Evolutionary conservation across 2,329 filamentous ascomycete species (phyloP).

Genomic region (Aspergillus brasiliensis): DNA sequence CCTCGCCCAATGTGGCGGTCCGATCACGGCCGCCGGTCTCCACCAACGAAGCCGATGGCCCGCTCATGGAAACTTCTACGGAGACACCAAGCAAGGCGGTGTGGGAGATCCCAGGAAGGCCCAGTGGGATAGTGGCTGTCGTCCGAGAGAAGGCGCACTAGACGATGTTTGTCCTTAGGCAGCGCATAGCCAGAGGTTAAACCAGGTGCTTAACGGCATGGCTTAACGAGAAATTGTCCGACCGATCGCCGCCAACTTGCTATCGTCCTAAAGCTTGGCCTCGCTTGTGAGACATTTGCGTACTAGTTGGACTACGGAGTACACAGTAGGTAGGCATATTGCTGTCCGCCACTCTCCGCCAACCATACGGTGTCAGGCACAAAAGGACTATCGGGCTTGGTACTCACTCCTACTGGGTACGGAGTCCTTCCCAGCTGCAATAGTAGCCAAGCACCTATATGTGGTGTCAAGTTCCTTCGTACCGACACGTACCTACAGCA

Average conservation of each 20-base stretch:
- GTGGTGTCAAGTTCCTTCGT: background rate
- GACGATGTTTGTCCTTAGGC: slow-evolving; percentile 6
- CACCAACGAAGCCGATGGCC: slow-evolving; percentile 25
- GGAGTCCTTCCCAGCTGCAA: slow-evolving; percentile 1
- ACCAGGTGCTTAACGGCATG: slow-evolving; percentile 3
- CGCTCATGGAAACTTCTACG: slow-evolving; percentile 31
- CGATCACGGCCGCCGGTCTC: slow-evolving; percentile 24
- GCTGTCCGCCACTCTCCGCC: background rate
- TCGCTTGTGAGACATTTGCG: slow-evolving; percentile 6
- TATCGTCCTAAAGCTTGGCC: slow-evolving; percentile 21
- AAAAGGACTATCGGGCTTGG: background rate
- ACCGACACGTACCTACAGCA: background rate
- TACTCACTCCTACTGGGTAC: background rate
- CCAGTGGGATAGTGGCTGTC: background rate
- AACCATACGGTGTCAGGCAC: background rate
- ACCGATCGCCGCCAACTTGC: slow-evolving; percentile 5
- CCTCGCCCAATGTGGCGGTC: slow-evolving; percentile 29
- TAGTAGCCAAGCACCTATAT: background rate
- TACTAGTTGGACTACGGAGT: background rate
- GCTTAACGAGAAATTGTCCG: slow-evolving; percentile 11
- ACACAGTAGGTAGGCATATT: too few relatives aligned
- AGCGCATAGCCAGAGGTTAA: slow-evolving; percentile 1
- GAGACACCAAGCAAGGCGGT: slow-evolving; percentile 17
- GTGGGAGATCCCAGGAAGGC: slow-evolving; percentile 9
- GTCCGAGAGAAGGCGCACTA: slow-evolving; percentile 1